phyloP scores from a whole-genome alignment of 192 early-diverging fungal genomes.

The Rhizophagus sp. region DNA sequence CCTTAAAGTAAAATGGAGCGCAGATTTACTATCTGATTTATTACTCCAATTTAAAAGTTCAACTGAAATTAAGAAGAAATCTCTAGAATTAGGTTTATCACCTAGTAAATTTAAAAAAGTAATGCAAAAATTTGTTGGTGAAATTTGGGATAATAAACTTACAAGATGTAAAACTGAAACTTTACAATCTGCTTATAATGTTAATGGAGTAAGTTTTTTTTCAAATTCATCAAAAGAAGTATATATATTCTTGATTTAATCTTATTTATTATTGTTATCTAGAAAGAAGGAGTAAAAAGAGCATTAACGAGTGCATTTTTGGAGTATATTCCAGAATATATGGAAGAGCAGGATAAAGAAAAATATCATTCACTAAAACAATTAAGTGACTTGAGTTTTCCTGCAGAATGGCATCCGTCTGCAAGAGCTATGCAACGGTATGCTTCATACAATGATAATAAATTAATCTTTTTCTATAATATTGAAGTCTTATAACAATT shows the following conservation, averaged over 20 bases:
- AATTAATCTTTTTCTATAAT: neutral
- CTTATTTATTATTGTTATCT: neutral
- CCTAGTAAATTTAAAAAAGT: neutral
- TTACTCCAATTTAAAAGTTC: neutral
- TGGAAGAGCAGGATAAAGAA: constrained; percentile 43
- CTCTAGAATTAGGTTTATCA: neutral
- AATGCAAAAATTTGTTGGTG: neutral
- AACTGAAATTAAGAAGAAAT: neutral
- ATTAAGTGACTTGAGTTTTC: constrained; percentile 75
- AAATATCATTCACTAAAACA: constrained; percentile 53
- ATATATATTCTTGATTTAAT: neutral
- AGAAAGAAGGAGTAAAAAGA: constrained; percentile 14
- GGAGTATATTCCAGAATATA: constrained; percentile 36
- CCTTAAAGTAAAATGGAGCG: neutral
- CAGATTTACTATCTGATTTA: neutral
- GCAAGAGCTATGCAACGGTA: constrained; percentile 77
- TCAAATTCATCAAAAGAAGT: neutral
- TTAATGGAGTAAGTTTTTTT: neutral
- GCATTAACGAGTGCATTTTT: constrained; percentile 48
- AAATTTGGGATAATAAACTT: neutral
- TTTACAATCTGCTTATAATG: neutral
- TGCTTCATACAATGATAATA: neutral
- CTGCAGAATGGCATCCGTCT: constrained; percentile 75
- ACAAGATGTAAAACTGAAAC: neutral
- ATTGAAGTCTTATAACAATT: neutral